Conservation (phyloP, 192 early-diverging fungal species). For the Gryganskiella cystojenkinii region DNA sequence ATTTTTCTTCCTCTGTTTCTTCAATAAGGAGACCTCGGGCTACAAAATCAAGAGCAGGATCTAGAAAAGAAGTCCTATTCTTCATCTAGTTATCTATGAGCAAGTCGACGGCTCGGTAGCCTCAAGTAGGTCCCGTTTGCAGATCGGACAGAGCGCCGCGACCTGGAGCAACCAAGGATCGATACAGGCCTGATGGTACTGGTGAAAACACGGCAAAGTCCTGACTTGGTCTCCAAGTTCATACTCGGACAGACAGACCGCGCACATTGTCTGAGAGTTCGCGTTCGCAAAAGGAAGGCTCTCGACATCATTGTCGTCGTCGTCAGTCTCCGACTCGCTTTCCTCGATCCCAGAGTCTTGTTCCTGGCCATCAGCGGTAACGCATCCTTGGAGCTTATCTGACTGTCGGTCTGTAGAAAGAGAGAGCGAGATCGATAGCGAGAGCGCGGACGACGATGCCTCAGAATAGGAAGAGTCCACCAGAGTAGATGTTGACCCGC, state of each 20-base stretch:
- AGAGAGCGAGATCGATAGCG: constrained; percentile 3
- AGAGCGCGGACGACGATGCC: neutral
- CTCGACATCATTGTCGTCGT: constrained; percentile 1
- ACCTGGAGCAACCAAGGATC: constrained; percentile 62
- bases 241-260: constrained; percentile 64
- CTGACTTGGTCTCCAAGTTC: constrained; percentile 57
- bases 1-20: no score
- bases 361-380: neutral
- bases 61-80: no score
- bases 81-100: no score
- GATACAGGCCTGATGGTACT: constrained; percentile 65
- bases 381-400: constrained; percentile 5
- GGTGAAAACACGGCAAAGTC: constrained; percentile 62
- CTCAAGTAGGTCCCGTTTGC: constrained; percentile 55
- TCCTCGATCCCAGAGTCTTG: neutral
- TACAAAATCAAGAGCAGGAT: no score
- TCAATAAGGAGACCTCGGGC: no score
- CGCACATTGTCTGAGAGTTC: constrained; percentile 54
- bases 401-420: neutral
- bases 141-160: constrained; percentile 63
- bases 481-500: neutral
- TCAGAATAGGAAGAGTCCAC: neutral
- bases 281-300: constrained; percentile 43
- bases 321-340: neutral
- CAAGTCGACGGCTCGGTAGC: no score